These are phyloP conservation scores for Medicago lupulina DNA, from an alignment of 306 rosid species.

Conservation along the genomic window DNA sequence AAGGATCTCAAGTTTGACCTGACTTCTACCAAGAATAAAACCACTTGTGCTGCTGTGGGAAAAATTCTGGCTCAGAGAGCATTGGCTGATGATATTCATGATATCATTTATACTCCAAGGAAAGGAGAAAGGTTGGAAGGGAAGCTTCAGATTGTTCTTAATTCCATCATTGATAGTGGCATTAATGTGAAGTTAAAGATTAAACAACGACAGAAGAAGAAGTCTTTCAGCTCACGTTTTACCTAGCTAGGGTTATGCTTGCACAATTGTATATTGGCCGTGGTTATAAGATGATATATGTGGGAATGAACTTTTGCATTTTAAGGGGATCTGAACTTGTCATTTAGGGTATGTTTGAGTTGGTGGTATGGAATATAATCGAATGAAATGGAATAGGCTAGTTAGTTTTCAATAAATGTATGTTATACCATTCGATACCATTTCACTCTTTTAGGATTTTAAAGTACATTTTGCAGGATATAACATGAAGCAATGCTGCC, in stretches of 20 bases:
- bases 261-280: not conserved
- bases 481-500: too few relatives aligned
- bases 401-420: not conserved
- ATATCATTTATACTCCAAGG: constrained; percentile 81
- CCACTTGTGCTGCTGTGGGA: constrained; percentile 89
- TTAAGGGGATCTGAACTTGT: not conserved
- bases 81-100: constrained; percentile 88
- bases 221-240: constrained; percentile 39
- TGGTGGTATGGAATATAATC: too few relatives aligned
- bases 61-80: constrained; percentile 84
- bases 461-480: not conserved
- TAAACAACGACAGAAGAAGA: constrained; percentile 69
- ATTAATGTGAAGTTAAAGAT: constrained; percentile 78
- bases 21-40: constrained; percentile 67
- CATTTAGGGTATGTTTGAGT: not conserved
- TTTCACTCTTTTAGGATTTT: not conserved
- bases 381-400: not conserved
- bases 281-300: not conserved
- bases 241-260: constrained; percentile 16
- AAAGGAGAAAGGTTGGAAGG: constrained; percentile 85
- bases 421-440: not conserved
- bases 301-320: not conserved
- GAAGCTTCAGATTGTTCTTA: constrained; percentile 82
- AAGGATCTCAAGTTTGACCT: constrained; percentile 86
- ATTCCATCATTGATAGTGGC: constrained; percentile 72